These are phyloP conservation scores for Ascochyta viciae-villosae DNA, from an alignment of 2,329 filamentous ascomycete species.

Conservation along the genomic window DNA sequence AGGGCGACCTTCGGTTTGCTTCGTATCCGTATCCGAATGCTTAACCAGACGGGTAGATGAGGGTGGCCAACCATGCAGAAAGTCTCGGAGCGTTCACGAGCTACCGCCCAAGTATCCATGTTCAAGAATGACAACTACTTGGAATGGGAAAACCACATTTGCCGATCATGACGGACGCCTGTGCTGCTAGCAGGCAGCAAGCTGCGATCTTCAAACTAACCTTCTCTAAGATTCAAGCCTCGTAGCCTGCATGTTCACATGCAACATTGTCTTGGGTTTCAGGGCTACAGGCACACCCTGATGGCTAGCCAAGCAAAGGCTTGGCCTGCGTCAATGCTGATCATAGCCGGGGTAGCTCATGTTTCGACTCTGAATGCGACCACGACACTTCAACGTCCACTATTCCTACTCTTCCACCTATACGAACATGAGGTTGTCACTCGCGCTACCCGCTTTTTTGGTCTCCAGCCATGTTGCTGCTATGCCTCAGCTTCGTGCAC, in stretches of 20 bases:
- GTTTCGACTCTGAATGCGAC: slow-evolving; percentile 7
- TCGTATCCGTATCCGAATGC: slow-evolving; percentile 3
- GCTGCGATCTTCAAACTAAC: not conserved
- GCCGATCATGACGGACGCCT: not conserved
- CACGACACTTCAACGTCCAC: slow-evolving; percentile 1
- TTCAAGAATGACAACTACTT: not conserved
- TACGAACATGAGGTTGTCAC: slow-evolving; percentile 26
- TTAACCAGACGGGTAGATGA: not conserved
- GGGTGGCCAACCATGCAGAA: not conserved
- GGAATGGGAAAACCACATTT: not conserved
- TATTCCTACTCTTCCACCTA: slow-evolving; percentile 5
- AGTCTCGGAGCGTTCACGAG: not conserved
- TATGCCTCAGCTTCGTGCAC: slow-evolving; percentile 24
- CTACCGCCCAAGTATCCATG: not conserved
- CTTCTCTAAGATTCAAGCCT: slow-evolving; percentile 1
- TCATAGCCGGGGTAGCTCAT: not conserved
- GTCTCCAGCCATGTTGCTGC: slow-evolving; percentile 21
- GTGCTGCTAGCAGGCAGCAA: not conserved
- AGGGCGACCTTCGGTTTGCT: not conserved
- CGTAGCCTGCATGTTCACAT: not conserved
- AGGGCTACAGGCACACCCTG: slow-evolving; percentile 2
- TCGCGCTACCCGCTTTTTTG: slow-evolving; percentile 23
- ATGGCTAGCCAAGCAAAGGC: slow-evolving; percentile 4
- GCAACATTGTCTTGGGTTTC: slow-evolving; percentile 4
- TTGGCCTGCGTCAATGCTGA: slow-evolving; percentile 14